Evolutionary conservation across 108 stramenopile species (phyloP), one percentile per base, ranked within the genome.

Genomic region (Pinguiococcus pyrenoidosus): DNA sequence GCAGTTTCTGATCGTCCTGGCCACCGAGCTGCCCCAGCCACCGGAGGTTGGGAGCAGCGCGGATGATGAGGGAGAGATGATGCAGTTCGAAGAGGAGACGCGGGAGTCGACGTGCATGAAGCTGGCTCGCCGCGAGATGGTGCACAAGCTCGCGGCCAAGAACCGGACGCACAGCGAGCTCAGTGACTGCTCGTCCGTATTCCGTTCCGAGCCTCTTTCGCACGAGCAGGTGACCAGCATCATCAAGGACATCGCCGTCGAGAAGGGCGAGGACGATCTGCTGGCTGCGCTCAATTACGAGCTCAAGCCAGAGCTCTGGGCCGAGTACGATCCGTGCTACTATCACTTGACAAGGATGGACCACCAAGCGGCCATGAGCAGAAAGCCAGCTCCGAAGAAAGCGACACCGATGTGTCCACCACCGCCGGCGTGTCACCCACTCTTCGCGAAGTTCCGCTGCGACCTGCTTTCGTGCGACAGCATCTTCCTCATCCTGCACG

Each of bases 311-410:
- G 69, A 77, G 12, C 71, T 63, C 22, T 83, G 84, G 38, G 73
- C 83, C 22, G 88, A 87, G 51, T 90, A 90, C 44, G 89, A 90
- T 54, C 84, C 89, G 16, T 74, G 79, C 7, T 90, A 82, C 54
- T 84, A 72, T 56, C 89, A 86, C 49, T 49, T 85, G 37, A 71
- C 76, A 44, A 66, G 71, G 27, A 74, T 78, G 40, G 83, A 84
- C n/a, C 90, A 92, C 49, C 90, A 92, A 44, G 82, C 85, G 49
- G 90, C 90, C 4, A 84, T 85, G 83, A 87, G 89, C 56, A 80
- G 52, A 12, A 53, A 53, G 30, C 58, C 58, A 26, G 10, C 53
- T 1, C 54, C 48, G 48, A 54, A 54, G 32, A 33, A 24, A 3
- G 45, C 20, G n/a, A 54, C 44, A 3, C 40, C 40, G 21, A 22